Evolutionary conservation across 495 filamentous ascomycete genomes (phyloP).

Genomic region (Halenospora varia): DNA sequence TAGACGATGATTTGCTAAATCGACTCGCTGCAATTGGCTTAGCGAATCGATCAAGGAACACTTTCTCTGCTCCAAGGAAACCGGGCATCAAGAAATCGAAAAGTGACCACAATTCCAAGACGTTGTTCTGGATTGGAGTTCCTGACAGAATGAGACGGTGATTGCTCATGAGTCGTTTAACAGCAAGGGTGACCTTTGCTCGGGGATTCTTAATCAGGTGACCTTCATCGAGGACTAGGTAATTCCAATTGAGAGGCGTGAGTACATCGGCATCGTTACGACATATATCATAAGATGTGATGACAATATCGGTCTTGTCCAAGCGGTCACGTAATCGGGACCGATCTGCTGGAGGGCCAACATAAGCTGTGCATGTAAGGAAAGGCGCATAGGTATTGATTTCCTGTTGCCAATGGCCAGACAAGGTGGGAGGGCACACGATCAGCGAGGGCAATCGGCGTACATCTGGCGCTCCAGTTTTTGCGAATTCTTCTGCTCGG

Average conservation of each 20-base stretch:
- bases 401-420: constrained; percentile 98
- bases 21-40: constrained; percentile 95
- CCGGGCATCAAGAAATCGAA: constrained; percentile 99
- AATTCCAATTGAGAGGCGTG: constrained; percentile 88
- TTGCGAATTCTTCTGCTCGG: constrained; percentile 82
- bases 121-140: constrained; percentile 97
- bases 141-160: constrained; percentile 95
- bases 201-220: constrained; percentile 98
- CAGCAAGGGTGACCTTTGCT: constrained; percentile 85
- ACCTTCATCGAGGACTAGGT: constrained; percentile 93
- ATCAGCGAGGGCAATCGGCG: constrained; percentile 86
- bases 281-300: constrained; percentile 97
- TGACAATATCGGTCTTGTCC: constrained; percentile 78
- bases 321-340: constrained; percentile 62
- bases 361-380: constrained; percentile 81
- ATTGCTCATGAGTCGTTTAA: constrained; percentile 83
- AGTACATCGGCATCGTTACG: constrained; percentile 87
- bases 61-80: constrained; percentile 96
- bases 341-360: constrained; percentile 80
- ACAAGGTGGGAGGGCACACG: constrained; percentile 94
- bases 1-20: constrained; percentile 93
- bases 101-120: constrained; percentile 96
- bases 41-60: constrained; percentile 94
- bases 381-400: constrained; percentile 94
- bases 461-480: constrained; percentile 69